phyloP scores from a whole-genome alignment of 2,329 filamentous ascomycete species.

The Bisporella sp. region DNA sequence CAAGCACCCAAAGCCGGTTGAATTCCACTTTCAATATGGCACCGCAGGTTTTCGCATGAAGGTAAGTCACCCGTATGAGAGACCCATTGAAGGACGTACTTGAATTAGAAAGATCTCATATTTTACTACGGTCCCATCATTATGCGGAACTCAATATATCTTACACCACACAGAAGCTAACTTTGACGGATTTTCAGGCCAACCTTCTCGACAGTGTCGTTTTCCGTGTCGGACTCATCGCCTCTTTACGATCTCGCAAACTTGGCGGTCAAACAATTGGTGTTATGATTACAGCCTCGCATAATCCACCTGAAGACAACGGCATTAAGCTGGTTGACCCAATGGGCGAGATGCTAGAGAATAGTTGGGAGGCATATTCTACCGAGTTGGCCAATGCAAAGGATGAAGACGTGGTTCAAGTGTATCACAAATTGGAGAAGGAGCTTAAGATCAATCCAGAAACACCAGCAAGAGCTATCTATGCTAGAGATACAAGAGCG shows the following conservation, averaged over 20 bases:
- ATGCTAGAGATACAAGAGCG: slow-evolving; percentile 86
- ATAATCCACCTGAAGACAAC: slow-evolving; percentile 86
- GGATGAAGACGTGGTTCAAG: slow-evolving; percentile 66
- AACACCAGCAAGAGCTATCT: slow-evolving; percentile 72
- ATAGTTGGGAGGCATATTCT: slow-evolving; percentile 87
- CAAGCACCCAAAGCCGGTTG: slow-evolving; percentile 51
- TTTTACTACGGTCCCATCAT: not conserved
- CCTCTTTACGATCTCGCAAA: slow-evolving; percentile 82
- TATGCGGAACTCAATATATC: not conserved
- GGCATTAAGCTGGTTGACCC: slow-evolving; percentile 95
- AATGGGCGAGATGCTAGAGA: slow-evolving; percentile 95
- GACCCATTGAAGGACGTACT: no score
- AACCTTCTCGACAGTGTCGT: slow-evolving; percentile 86
- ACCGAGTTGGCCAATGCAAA: slow-evolving; percentile 83
- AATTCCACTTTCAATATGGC: slow-evolving; percentile 55
- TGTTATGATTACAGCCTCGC: slow-evolving; percentile 92
- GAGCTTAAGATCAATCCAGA: slow-evolving; percentile 69
- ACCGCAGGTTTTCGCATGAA: slow-evolving; percentile 65
- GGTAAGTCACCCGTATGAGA: slow-evolving; percentile 1
- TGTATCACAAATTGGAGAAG: slow-evolving; percentile 69
- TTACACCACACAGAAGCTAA: not conserved
- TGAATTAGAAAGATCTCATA: no score
- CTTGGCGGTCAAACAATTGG: slow-evolving; percentile 87
- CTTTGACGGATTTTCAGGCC: slow-evolving; percentile 27
- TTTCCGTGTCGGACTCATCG: slow-evolving; percentile 85